Base-by-base conservation (phyloP, 2,329 filamentous ascomycete species). In the Fusarium stilboides region DNA sequence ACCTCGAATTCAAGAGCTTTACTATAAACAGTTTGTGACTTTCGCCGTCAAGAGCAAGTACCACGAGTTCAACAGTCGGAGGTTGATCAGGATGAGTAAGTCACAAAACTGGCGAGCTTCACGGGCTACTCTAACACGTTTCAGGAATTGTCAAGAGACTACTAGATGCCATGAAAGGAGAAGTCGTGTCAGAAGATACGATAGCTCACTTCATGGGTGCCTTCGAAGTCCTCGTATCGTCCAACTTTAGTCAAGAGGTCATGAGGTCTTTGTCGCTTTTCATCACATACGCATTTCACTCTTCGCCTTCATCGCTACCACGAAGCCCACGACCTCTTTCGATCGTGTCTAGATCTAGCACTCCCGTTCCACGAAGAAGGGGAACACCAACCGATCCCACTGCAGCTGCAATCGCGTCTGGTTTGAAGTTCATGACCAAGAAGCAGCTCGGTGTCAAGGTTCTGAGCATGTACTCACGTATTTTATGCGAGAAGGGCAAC, bases 11-110 rank as follows among this genome's bases (percentile, higher is more conserved):
- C 94, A 98, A 75, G 91, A 92, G 73, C 84, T 98, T 24, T 99
- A 98, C 80, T 98, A 98, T 80, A 90, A 91, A 64, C 96, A 99
- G 77, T 98, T 98, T 75, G 85, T 91, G 65, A 91, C 91, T 0
- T 98, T 99, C 80, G 92, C 93, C 2, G 88, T 92, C n/a, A 91
- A 91, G 74, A 98, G 95, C 85, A 94, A 96, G 76, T 92, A 97
- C 75, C 93, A 94, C 76, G 91, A 93, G 62, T 98, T 98, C 80
- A 99, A 99, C 77, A 90, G 92, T 53, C 92, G 93, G 75, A 89
- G 96, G 46, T 82, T 99, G 63, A 89, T 92, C 62, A 88, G 94
- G 72, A 99, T 99, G 92, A 89, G 95, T 94, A 87, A 85, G 92
- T 75, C 9, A 1, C 13, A 78, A 26, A 42, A 42, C 13, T 19